Percentiles rank a stretch among this genome's conserved stretches.
phyloP scores from a whole-genome alignment of 169 alveolate genomes.

The Cyclospora cayetanensis region DNA sequence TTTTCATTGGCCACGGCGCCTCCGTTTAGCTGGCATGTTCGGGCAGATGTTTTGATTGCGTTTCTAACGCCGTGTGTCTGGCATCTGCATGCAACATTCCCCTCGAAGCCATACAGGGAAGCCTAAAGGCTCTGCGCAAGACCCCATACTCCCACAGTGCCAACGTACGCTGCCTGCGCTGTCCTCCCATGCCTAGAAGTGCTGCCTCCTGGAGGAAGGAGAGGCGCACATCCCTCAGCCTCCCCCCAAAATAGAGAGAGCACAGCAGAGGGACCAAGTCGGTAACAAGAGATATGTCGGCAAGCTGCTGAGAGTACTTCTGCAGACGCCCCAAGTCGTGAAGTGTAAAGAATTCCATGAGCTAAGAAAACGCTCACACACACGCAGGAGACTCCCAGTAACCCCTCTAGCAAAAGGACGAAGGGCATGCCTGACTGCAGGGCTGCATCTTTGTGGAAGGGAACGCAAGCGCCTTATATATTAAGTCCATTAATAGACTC shows the following conservation, averaged over 20 bases:
- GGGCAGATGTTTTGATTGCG: too few relatives aligned
- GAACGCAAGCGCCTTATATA: too few relatives aligned
- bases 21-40: background rate
- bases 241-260: conserved; percentile 24
- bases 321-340: conserved; percentile 72
- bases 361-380: background rate
- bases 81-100: background rate
- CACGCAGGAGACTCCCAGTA: background rate
- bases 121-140: background rate
- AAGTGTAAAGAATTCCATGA: conserved; percentile 23
- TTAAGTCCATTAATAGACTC: too few relatives aligned
- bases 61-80: background rate
- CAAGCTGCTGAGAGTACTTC: conserved; percentile 71
- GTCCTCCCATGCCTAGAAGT: conserved; percentile 77
- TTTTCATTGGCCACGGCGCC: background rate
- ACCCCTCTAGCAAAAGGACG: too few relatives aligned
- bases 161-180: conserved; percentile 70
- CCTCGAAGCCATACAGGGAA: background rate
- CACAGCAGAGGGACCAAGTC: conserved; percentile 70
- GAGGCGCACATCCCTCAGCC: conserved; percentile 20
- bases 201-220: conserved; percentile 72
- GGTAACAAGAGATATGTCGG: conserved; percentile 63
- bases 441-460: too few relatives aligned
- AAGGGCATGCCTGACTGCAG: too few relatives aligned
- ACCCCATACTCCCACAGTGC: background rate